These are phyloP conservation scores for Hyphopichia pseudoburtonii DNA, from an alignment of 1,139 yeast genomes.

Conservation along the genomic window DNA sequence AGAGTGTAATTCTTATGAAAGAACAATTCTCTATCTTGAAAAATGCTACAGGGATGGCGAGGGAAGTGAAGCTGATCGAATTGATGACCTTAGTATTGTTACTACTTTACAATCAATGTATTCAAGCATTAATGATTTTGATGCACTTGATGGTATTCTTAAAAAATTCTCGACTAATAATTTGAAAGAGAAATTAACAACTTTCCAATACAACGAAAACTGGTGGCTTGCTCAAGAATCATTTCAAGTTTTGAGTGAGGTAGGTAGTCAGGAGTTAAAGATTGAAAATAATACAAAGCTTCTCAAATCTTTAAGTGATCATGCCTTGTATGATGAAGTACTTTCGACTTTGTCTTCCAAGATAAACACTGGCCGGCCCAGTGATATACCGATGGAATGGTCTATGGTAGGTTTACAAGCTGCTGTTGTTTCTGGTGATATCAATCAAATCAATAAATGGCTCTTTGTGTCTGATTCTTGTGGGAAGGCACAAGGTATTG, in stretches of 20 bases:
- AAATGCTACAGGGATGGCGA: slow-evolving; percentile 57
- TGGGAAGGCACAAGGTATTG: slow-evolving; percentile 49
- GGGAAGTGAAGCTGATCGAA: slow-evolving; percentile 27
- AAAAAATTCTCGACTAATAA: slow-evolving; percentile 70
- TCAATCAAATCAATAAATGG: slow-evolving; percentile 60
- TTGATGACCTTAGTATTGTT: slow-evolving; percentile 41
- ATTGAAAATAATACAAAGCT: slow-evolving; percentile 35
- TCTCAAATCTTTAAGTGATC: slow-evolving; percentile 39
- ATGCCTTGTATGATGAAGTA: slow-evolving; percentile 44
- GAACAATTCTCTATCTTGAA: slow-evolving; percentile 87
- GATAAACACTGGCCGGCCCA: slow-evolving; percentile 22
- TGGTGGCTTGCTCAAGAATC: slow-evolving; percentile 91
- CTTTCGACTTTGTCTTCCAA: slow-evolving; percentile 32
- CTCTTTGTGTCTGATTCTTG: slow-evolving; percentile 32
- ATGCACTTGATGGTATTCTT: slow-evolving; percentile 84
- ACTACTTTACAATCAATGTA: slow-evolving; percentile 73
- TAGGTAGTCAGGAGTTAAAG: slow-evolving; percentile 27
- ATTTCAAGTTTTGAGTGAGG: slow-evolving; percentile 63
- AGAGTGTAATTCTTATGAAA: slow-evolving; percentile 81
- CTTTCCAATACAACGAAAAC: slow-evolving; percentile 80
- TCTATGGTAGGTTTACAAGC: slow-evolving; percentile 72
- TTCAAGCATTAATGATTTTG: slow-evolving; percentile 84
- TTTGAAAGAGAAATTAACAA: slow-evolving; percentile 68
- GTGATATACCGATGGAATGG: slow-evolving; percentile 50
- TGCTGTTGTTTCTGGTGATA: slow-evolving; percentile 64